Conservation (phyloP, 2,329 filamentous ascomycete genomes). For the Clarireedia paspali region DNA sequence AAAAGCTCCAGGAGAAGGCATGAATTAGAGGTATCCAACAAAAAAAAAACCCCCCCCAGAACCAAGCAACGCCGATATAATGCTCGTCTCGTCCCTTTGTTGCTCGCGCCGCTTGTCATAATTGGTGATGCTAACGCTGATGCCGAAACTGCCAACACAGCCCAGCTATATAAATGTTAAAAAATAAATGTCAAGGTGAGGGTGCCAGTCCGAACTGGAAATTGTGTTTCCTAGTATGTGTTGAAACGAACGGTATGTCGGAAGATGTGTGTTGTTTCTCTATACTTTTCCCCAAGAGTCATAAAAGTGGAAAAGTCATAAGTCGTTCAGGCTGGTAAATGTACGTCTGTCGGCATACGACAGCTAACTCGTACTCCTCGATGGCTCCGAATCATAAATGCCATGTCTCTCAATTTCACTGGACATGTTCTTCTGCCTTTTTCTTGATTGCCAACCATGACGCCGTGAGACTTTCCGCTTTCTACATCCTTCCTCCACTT, state of each 20-base stretch:
- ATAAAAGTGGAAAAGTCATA: constrained; percentile 3
- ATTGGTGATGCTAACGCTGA: constrained; percentile 1
- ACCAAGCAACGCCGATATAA: constrained; percentile 7
- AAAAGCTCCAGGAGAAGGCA: constrained; percentile 5
- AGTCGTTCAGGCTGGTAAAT: neutral
- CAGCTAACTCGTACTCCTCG: too few relatives aligned
- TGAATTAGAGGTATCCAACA: constrained; percentile 8
- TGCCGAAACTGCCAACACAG: constrained; percentile 1
- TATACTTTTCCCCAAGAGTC: constrained; percentile 2
- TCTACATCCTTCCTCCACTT: constrained; percentile 5
- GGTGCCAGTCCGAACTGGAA: constrained; percentile 1
- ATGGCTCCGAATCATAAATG: too few relatives aligned
- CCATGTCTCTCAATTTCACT: too few relatives aligned
- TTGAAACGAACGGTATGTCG: neutral
- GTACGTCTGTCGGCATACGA: too few relatives aligned
- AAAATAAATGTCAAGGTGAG: neutral
- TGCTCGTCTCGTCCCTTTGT: constrained; percentile 8
- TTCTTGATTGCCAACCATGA: constrained; percentile 4
- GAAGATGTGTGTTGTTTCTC: neutral
- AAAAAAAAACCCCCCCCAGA: neutral
- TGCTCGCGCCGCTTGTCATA: constrained; percentile 3
- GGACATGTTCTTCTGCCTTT: neutral
- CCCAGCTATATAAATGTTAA: neutral
- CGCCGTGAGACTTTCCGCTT: constrained; percentile 5
- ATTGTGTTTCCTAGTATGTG: neutral